These are phyloP conservation scores for Aspergillus alliaceus DNA, from an alignment of 2,329 filamentous ascomycete species.

Conservation along the genomic window DNA sequence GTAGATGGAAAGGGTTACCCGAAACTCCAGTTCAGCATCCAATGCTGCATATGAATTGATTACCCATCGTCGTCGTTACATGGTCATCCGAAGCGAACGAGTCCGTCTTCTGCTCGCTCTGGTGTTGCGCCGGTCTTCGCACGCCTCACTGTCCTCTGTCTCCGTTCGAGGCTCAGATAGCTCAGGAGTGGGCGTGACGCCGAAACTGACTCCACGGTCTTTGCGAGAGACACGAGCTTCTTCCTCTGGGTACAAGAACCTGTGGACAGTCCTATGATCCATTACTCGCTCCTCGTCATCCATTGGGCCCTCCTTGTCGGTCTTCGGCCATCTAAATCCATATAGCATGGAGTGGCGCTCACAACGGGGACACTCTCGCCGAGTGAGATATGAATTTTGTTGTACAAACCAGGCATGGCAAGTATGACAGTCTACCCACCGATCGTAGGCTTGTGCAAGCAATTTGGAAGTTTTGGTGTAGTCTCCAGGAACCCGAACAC, in stretches of 20 bases:
- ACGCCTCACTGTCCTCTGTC: slow-evolving; percentile 37
- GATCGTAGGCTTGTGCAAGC: slow-evolving; percentile 71
- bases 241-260: slow-evolving; percentile 73
- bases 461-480: slow-evolving; percentile 79
- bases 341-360: slow-evolving; percentile 96
- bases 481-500: slow-evolving; percentile 65
- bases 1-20: neutral
- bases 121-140: slow-evolving; percentile 36
- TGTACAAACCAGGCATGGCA: slow-evolving; percentile 85
- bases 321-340: slow-evolving; percentile 95
- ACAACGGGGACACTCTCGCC: slow-evolving; percentile 83
- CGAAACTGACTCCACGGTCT: slow-evolving; percentile 37
- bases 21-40: slow-evolving; percentile 6
- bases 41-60: neutral
- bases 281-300: slow-evolving; percentile 71
- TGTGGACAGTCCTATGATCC: slow-evolving; percentile 84
- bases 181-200: slow-evolving; percentile 38
- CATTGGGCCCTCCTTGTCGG: slow-evolving; percentile 70
- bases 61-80: slow-evolving; percentile 24
- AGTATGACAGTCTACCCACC: slow-evolving; percentile 86
- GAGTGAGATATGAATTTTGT: slow-evolving; percentile 81
- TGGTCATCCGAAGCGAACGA: slow-evolving; percentile 35
- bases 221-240: slow-evolving; percentile 52
- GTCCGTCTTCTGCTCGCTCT: slow-evolving; percentile 35
- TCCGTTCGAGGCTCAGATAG: slow-evolving; percentile 39